Conservation (phyloP, 2,329 filamentous ascomycete species). For the Apiospora malaysiana region DNA sequence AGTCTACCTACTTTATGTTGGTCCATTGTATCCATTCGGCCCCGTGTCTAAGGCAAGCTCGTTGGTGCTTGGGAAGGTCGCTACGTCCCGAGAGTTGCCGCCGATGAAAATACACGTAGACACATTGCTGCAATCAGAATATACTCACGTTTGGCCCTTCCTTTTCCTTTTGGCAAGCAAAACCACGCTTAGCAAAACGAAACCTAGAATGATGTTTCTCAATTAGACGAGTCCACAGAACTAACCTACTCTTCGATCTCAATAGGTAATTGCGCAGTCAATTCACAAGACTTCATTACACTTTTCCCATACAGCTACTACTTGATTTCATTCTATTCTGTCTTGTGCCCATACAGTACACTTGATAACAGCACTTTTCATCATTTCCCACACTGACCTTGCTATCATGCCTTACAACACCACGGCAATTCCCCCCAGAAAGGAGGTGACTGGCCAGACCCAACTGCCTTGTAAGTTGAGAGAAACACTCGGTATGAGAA, state of each 20-base stretch:
- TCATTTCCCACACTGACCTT: not conserved
- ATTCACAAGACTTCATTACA: not conserved
- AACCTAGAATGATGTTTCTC: too few species aligned
- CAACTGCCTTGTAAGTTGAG: conserved; percentile 77
- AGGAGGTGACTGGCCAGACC: conserved; percentile 84
- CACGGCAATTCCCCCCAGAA: conserved; percentile 76
- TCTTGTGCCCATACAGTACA: not conserved
- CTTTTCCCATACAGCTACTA: not conserved
- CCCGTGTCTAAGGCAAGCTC: not conserved
- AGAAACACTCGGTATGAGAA: not conserved
- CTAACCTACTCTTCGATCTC: not conserved
- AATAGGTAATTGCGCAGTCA: not conserved
- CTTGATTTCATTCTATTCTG: not conserved
- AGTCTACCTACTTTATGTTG: not conserved
- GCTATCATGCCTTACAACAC: conserved; percentile 86
- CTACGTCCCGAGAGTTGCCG: not conserved
- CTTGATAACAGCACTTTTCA: not conserved
- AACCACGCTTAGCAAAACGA: too few species aligned
- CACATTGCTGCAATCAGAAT: not conserved
- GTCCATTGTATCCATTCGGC: not conserved
- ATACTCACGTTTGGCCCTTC: too few species aligned
- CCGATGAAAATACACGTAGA: not conserved
- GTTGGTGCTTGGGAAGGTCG: not conserved
- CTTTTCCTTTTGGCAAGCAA: too few species aligned
- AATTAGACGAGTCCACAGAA: not conserved